These are phyloP conservation scores for Ceratocystis cubensis DNA, from an alignment of 2,329 filamentous ascomycete species.

Conservation along the genomic window DNA sequence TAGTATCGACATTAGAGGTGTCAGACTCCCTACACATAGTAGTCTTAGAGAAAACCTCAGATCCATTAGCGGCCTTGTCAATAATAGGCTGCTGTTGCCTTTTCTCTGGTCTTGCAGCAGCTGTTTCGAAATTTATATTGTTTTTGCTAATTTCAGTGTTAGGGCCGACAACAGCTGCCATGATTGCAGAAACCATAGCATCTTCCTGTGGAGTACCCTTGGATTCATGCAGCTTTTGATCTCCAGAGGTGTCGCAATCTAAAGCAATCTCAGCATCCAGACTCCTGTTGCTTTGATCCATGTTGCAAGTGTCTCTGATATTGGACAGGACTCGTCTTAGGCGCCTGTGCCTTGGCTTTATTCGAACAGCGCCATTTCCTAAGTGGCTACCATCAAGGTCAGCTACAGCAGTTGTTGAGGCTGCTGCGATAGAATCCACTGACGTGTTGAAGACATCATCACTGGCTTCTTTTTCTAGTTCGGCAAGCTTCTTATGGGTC, in stretches of 20 bases:
- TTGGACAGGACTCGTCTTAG: slow-evolving; percentile 17
- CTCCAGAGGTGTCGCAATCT: neutral
- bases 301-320: slow-evolving; percentile 5
- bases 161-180: neutral
- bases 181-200: neutral
- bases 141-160: neutral
- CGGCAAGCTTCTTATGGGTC: slow-evolving; percentile 3
- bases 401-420: slow-evolving; percentile 13
- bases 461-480: neutral
- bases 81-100: neutral
- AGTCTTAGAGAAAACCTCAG: neutral
- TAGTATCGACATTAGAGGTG: neutral
- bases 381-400: neutral
- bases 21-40: neutral
- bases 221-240: neutral
- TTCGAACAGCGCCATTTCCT: neutral
- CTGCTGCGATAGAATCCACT: slow-evolving; percentile 9
- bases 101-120: neutral
- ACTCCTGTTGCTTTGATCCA: neutral
- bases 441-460: slow-evolving; percentile 5
- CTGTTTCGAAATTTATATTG: neutral
- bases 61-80: neutral
- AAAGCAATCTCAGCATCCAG: neutral
- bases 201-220: neutral
- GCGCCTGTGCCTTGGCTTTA: slow-evolving; percentile 2